A percentile compares a stretch with the other conserved stretches of the same genome.
Evolutionary conservation across 768 basidiomycete genomes (phyloP).

Genomic region (Pleurotus eryngii): DNA sequence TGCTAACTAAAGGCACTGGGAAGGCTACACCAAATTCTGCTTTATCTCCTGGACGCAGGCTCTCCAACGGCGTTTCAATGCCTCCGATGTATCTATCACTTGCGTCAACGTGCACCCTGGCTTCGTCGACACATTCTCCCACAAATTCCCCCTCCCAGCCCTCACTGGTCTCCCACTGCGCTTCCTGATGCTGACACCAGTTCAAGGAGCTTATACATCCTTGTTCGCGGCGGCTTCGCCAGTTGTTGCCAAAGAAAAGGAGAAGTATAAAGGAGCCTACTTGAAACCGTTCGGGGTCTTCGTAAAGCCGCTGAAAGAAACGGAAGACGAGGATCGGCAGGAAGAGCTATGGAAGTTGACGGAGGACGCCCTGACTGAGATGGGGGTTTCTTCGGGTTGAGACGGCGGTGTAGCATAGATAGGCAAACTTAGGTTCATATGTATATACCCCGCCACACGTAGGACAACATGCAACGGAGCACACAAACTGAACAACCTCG

Average conservation of each 20-base stretch:
- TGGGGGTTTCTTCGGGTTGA: neutral
- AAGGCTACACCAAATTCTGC: slow-evolving; percentile 53
- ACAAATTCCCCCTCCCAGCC: slow-evolving; percentile 12
- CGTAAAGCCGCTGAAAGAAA: slow-evolving; percentile 21
- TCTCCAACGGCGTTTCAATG: slow-evolving; percentile 45
- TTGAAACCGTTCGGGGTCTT: slow-evolving; percentile 31
- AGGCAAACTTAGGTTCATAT: too few relatives aligned
- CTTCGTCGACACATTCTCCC: slow-evolving; percentile 25
- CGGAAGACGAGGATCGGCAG: slow-evolving; percentile 28
- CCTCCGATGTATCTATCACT: slow-evolving; percentile 29
- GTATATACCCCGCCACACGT: too few relatives aligned
- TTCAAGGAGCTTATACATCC: slow-evolving; percentile 32
- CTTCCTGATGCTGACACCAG: slow-evolving; percentile 15
- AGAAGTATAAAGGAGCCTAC: slow-evolving; percentile 34
- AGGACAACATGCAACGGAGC: too few relatives aligned
- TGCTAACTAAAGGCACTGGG: neutral
- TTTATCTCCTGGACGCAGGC: slow-evolving; percentile 46
- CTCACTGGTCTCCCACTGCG: slow-evolving; percentile 11
- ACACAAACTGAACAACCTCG: too few relatives aligned
- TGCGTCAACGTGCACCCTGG: slow-evolving; percentile 42
- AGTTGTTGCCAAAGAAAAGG: slow-evolving; percentile 25
- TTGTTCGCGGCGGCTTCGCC: slow-evolving; percentile 38
- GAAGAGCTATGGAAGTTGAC: slow-evolving; percentile 34
- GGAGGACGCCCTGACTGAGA: neutral
- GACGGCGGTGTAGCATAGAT: too few relatives aligned